Evolutionary conservation across 371 early-diverging fungal species (phyloP), one percentile per base, ranked within the genome.

Genomic region (Mucor indicus): DNA sequence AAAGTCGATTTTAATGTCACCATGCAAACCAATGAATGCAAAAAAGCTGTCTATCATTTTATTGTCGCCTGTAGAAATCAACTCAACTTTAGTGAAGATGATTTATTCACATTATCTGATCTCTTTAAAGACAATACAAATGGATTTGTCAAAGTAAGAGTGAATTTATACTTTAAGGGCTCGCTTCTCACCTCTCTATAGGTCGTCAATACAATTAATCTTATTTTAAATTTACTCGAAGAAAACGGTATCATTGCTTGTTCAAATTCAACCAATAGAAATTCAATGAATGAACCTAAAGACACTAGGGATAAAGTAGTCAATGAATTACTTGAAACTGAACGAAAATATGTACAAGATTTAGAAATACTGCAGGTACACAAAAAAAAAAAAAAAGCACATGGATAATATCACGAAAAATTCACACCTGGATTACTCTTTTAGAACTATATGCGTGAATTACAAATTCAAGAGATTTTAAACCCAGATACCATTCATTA

Each of bases 41-140:
- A 96, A 61, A 86, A 87, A 32, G 77, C 75, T 19, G 86, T 92
- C 30, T 91, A 88, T 56, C 82, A 84, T 54, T 90, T 90, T 60
- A 59, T 91, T 12, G 78, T 89, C 4, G 85, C 81, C 21, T 87
- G 88, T 53, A 75, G 80, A 30, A 67, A 84, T 7, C 83, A 89
- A 52, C 67, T 90, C 16, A 57, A 75, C 9, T 74, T 92, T 33
- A 48, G 61, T 16, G 89, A 91, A 29, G 87, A 90, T 30, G 86
- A 92, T 50, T 63, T 90, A 25, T 93, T 95, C 53, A 80, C 91
- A 38, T 83, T 95, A 43, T 72, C 85, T 4, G 95, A 95, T 41
- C 67, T 96, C 21, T 93, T 88, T 60, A 86, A 87, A 57, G 95
- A 98, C 54, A 95, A 96, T 65, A 96, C 95, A 22, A 91, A 91